phyloP scores from a whole-genome alignment of 805 yeast species.

The Candida wancherniae region DNA sequence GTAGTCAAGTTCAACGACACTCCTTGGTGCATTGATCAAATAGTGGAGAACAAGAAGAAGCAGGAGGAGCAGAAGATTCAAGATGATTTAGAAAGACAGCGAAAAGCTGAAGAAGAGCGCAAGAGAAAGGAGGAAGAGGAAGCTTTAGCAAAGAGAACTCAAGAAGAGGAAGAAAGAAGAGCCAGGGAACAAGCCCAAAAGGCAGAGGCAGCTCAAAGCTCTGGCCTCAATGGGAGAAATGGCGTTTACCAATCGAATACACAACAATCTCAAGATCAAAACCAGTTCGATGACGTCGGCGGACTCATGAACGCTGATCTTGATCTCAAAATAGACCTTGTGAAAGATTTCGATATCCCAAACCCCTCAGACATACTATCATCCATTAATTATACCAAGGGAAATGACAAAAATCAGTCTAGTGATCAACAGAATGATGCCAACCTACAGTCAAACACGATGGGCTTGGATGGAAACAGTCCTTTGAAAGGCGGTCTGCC shows the following conservation, averaged over 20 bases:
- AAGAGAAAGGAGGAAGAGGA: slow-evolving; percentile 20
- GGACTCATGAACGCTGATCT: slow-evolving; percentile 25
- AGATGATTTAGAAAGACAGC: slow-evolving; percentile 31
- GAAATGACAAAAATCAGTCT: slow-evolving; percentile 3
- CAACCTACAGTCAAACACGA: slow-evolving; percentile 6
- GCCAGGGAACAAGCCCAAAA: slow-evolving; percentile 17
- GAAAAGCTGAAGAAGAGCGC: slow-evolving; percentile 26
- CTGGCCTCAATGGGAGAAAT: too few relatives aligned
- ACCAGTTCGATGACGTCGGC: slow-evolving; percentile 3
- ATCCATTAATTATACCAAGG: slow-evolving; percentile 4
- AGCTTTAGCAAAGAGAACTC: slow-evolving; percentile 8
- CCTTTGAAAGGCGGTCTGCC: slow-evolving; percentile 36
- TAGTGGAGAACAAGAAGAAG: slow-evolving; percentile 37
- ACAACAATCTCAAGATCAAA: slow-evolving; percentile 7
- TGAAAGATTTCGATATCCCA: slow-evolving; percentile 21
- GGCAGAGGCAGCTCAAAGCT: slow-evolving; percentile 16
- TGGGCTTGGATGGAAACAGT: slow-evolving; percentile 32
- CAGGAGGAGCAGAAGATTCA: slow-evolving; percentile 37
- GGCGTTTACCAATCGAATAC: too few relatives aligned
- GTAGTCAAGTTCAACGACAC: slow-evolving; percentile 39
- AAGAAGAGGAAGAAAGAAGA: slow-evolving; percentile 19
- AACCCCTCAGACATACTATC: slow-evolving; percentile 31
- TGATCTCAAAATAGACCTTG: slow-evolving; percentile 24
- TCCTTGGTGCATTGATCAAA: slow-evolving; percentile 40
- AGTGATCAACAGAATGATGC: slow-evolving; percentile 1